phyloP scores from a whole-genome alignment of 345 rosid species.

The Camelina hispida region DNA sequence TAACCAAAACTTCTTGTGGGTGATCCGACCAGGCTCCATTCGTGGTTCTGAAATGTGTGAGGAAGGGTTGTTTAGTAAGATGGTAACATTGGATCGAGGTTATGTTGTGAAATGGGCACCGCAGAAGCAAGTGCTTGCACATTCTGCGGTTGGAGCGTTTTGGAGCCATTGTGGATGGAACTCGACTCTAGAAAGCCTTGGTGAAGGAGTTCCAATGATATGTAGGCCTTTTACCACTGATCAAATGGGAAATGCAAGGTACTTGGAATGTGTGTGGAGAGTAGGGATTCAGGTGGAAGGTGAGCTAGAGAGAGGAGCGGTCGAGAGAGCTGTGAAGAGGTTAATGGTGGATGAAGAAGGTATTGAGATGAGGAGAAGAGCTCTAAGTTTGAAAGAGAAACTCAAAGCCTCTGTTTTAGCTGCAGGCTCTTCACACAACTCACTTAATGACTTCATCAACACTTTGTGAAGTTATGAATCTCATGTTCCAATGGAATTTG shows the following conservation, averaged over 20 bases:
- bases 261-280: conserved; percentile 50
- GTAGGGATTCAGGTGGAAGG: conserved; percentile 44
- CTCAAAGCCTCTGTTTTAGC: conserved; percentile 13
- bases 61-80: background rate
- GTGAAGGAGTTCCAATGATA: conserved; percentile 55
- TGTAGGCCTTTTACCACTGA: conserved; percentile 53
- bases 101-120: conserved; percentile 43
- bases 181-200: conserved; percentile 29
- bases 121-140: conserved; percentile 28
- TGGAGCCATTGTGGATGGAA: conserved; percentile 26
- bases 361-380: conserved; percentile 13
- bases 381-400: conserved; percentile 17
- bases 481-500: background rate
- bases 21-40: conserved; percentile 30
- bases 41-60: background rate
- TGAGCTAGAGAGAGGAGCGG: background rate
- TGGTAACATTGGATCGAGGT: conserved; percentile 26
- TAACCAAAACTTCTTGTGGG: conserved; percentile 42
- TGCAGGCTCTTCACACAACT: conserved; percentile 11
- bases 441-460: conserved; percentile 14
- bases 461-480: conserved; percentile 2
- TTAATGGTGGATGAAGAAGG: conserved; percentile 33
- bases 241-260: conserved; percentile 50
- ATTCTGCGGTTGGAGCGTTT: background rate
- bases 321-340: conserved; percentile 17